Percentiles rank a stretch among this genome's conserved stretches.
These are phyloP conservation scores for Aspergillus floridensis DNA, from an alignment of 2,329 filamentous ascomycete genomes.

Conservation along the genomic window DNA sequence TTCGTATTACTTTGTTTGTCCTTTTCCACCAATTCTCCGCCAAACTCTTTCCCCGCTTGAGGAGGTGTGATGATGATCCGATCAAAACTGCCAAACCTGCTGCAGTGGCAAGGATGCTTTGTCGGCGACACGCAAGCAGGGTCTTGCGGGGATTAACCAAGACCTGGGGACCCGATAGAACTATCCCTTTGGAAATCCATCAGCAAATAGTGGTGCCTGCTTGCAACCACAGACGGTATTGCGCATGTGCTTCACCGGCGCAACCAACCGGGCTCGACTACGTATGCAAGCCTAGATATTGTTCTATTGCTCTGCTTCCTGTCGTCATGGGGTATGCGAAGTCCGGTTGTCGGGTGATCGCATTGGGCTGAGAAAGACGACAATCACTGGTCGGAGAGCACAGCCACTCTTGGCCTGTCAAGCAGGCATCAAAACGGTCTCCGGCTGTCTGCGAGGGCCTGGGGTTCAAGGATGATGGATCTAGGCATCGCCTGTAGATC, in stretches of 20 bases:
- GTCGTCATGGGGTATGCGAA: constrained; percentile 5
- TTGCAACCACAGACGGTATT: background rate
- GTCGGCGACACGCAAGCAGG: constrained; percentile 10
- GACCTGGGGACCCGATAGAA: background rate
- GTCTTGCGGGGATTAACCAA: background rate
- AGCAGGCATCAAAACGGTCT: background rate
- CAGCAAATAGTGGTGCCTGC: constrained; percentile 4
- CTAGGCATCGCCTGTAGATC: constrained; percentile 1
- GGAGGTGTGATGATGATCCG: background rate
- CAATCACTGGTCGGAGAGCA: constrained; percentile 3
- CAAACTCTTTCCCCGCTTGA: background rate
- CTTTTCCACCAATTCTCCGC: background rate
- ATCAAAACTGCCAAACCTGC: background rate
- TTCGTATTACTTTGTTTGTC: background rate
- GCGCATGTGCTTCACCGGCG: background rate
- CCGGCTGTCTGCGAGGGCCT: background rate
- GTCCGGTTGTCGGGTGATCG: background rate
- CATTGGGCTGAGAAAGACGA: background rate
- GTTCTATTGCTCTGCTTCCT: background rate
- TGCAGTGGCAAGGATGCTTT: constrained; percentile 3
- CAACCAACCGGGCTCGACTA: constrained; percentile 1
- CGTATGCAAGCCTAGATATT: background rate
- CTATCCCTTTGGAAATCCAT: background rate
- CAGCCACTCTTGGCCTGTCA: constrained; percentile 17
- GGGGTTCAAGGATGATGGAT: background rate